Base-by-base conservation (phyloP, 345 rosid species). In the Ailanthus altissimus region DNA sequence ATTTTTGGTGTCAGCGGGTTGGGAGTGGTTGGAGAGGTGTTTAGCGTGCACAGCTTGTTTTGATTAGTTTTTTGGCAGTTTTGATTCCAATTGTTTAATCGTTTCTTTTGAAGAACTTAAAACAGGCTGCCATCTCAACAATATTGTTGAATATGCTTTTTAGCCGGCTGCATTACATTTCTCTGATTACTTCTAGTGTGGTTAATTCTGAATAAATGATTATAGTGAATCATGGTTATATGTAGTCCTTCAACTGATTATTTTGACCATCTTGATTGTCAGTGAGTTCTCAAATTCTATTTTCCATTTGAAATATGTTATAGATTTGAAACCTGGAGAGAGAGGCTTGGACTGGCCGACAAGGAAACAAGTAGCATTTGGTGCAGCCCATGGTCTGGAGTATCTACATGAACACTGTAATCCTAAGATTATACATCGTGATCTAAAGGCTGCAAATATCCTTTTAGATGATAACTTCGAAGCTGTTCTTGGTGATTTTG, bases 381-480 rank as follows among this genome's bases (percentile, higher is more conserved):
- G 97, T 51, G 80, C 97, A 62, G 98, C 98, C 15, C 95, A 87
- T 5, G 97, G 97, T 12, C 82, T 94, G 79, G 95, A 93, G 84
- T 93, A 94, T 75, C 82, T 94, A 32, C 98, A 94, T 65, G 97
- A 90, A 73, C 92, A 89, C 36, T 93, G 97, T 76, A 89, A 85
- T 77, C 97, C 95, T 14, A 94, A 86, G 88, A 93, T 94, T 76
- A 91, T 94, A 83, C 98, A 94, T 67, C 93, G 97, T 0, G 97
- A 94, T 84, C 68, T 93, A 65, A 94, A 94, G 80, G 97, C 98
- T 45, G 97, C 98, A 64, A 94, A 93, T 72, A 92, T 94, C 70
- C 89, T 94, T 13, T 71, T 94, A 73, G 91, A 94, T 65, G 93
- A 94, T 14, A 75, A 86, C 47, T 91, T 94, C 26, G 97, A 94